A percentile compares a stretch with the other conserved stretches of the same genome.
These are phyloP conservation scores for Mycena polygramma DNA, from an alignment of 768 basidiomycete species.

Conservation along the genomic window DNA sequence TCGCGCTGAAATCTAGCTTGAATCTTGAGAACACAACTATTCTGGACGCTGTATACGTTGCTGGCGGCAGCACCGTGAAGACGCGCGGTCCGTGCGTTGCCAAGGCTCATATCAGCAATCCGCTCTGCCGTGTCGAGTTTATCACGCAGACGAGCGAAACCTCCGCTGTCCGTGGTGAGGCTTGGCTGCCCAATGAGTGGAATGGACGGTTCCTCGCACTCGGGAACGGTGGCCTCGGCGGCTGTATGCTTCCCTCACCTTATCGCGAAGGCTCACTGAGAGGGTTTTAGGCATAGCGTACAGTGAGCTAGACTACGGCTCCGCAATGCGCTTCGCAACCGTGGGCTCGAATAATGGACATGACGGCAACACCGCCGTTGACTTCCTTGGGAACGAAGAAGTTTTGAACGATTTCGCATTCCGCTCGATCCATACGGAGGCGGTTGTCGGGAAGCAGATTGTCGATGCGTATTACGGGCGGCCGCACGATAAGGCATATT, in stretches of 20 bases:
- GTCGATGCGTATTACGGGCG: constrained; percentile 42
- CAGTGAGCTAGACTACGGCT: constrained; percentile 35
- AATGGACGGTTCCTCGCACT: constrained; percentile 32
- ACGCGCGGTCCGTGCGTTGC: constrained; percentile 2
- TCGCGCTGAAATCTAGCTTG: constrained; percentile 28
- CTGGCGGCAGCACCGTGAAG: constrained; percentile 4
- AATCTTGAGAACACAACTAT: constrained; percentile 32
- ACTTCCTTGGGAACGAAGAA: constrained; percentile 40
- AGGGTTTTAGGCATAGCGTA: constrained; percentile 40
- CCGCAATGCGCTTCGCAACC: constrained; percentile 40
- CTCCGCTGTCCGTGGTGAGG: constrained; percentile 26
- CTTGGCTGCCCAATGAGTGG: constrained; percentile 35
- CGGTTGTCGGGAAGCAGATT: constrained; percentile 42
- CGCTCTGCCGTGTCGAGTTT: constrained; percentile 30
- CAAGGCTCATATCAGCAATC: not conserved
- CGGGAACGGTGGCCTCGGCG: constrained; percentile 36
- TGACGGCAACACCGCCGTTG: constrained; percentile 32
- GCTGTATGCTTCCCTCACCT: constrained; percentile 18
- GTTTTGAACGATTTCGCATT: constrained; percentile 44
- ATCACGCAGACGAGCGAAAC: constrained; percentile 19
- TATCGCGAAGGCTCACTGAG: not conserved
- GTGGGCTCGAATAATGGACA: constrained; percentile 44
- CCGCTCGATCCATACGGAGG: constrained; percentile 42
- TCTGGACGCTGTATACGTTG: constrained; percentile 16
- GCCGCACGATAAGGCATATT: constrained; percentile 41